phyloP scores from a whole-genome alignment of 2,329 filamentous ascomycete genomes.

The Proliferodiscus dingleyae region DNA sequence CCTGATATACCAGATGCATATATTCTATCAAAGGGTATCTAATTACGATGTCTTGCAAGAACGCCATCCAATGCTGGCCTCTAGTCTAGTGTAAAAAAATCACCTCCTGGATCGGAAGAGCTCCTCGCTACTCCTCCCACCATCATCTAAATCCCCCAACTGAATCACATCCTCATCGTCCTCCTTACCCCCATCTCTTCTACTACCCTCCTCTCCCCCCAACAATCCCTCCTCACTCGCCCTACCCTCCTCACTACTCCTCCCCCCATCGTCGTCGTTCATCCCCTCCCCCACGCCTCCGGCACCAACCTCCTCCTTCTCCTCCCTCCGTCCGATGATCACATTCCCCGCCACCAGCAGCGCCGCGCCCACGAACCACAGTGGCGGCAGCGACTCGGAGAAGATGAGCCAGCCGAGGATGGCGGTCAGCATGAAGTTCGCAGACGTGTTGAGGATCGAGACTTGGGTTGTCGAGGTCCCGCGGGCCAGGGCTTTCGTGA shows the following conservation, averaged over 20 bases:
- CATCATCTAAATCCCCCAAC: slow-evolving; percentile 18
- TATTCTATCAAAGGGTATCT: slow-evolving; percentile 44
- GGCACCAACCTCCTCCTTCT: no score
- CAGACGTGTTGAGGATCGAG: slow-evolving; percentile 74
- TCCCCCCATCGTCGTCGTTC: slow-evolving; percentile 11
- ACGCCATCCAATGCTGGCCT: no score
- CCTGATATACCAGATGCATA: slow-evolving; percentile 40
- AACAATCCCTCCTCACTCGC: slow-evolving; percentile 14
- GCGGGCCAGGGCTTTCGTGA: slow-evolving; percentile 70
- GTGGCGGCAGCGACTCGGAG: slow-evolving; percentile 61
- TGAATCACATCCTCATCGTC: slow-evolving; percentile 26
- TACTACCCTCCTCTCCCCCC: slow-evolving; percentile 5
- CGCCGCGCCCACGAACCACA: slow-evolving; percentile 73
- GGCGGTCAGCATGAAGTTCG: slow-evolving; percentile 77
- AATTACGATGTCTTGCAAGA: slow-evolving; percentile 59
- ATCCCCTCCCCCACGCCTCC: slow-evolving; percentile 3
- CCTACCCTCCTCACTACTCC: slow-evolving; percentile 12
- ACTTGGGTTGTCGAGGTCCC: slow-evolving; percentile 75
- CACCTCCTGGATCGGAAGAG: slow-evolving; percentile 6
- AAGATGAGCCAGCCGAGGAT: slow-evolving; percentile 67
- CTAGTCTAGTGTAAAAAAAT: no score
- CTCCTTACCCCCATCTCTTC: slow-evolving; percentile 3
- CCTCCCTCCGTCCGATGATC: slow-evolving; percentile 62
- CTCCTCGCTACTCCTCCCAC: slow-evolving; percentile 7
- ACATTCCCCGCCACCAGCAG: slow-evolving; percentile 73